Base-by-base conservation (phyloP, 208 protist genomes). In the Trypanosoma platydactyli region DNA sequence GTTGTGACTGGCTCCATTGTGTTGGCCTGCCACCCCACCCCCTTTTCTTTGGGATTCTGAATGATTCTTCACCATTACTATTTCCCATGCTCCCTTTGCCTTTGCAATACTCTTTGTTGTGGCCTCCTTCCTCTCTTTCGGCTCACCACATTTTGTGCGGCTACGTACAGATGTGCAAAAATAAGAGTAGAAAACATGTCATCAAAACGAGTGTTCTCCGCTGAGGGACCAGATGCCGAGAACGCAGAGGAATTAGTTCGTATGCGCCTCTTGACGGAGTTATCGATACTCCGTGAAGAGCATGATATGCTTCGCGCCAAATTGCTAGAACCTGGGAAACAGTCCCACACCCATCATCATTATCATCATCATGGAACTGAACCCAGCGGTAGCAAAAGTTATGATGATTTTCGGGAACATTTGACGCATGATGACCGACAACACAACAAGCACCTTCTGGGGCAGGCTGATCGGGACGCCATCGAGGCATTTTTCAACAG, bases 401-500 rank as follows among this genome's bases (percentile, higher is more conserved):
- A 3, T 38, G 9, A 38, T 3, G 33, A 38, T 38, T 38, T 3
- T 38, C 33, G 9, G 9, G 24, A 30, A 1, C 30, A 15, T 30
- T 27, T 38, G 7, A 9, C 33, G 18, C 24, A 5, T 38, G n/a
- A 27, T 3, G 20, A n/a, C 51, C n/a, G 7, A 30, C 29, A 56
- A 48, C 3, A 29, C 22, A 33, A 24, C 41, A 27, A 1, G 2
- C n/a, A 16, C 25, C 50, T 71, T 12, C 73, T 94, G 2, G 77
- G 80, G 44, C 85, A 94, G 69, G 88, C 76, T 46, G 88, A 87
- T 62, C 75, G 86, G 3, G 88, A 94, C 70, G 88, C 88, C 13
- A 94, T 94, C 64, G 88, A 94, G 67, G 88, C 88, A 9, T 84
- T 94, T 41, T 94, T 94, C 67, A 86, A 91, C 64, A 74, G 77